phyloP scores from a whole-genome alignment of 1,284 basidiomycete species.

The Cutaneotrichosporon mucoides region DNA sequence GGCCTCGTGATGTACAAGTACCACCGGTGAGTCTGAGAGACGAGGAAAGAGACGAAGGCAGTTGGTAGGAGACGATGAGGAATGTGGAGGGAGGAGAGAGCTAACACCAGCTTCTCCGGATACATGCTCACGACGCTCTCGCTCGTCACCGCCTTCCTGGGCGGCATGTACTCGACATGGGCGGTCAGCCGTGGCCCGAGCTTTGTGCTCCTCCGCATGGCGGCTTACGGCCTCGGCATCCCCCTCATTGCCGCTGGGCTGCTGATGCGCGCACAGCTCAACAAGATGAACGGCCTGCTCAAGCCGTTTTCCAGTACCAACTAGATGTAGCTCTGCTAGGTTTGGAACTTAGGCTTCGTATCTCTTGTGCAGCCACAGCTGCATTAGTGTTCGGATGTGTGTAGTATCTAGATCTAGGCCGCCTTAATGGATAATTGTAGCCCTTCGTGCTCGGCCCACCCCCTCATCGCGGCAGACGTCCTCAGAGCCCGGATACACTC shows the following conservation, averaged over 20 bases:
- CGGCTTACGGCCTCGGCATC: slow-evolving; percentile 39
- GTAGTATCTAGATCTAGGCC: neutral
- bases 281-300: slow-evolving; percentile 33
- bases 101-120: slow-evolving; percentile 36
- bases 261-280: slow-evolving; percentile 26
- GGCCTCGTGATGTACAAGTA: slow-evolving; percentile 39
- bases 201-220: slow-evolving; percentile 21
- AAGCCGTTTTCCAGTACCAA: neutral
- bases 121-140: slow-evolving; percentile 38
- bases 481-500: too few species aligned
- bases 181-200: slow-evolving; percentile 10
- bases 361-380: too few species aligned
- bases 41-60: too few species aligned
- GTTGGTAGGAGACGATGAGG: slow-evolving; percentile 16
- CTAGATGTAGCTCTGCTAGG: neutral
- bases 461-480: too few species aligned
- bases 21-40: slow-evolving; percentile 36
- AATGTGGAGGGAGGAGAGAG: slow-evolving; percentile 3
- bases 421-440: neutral
- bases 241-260: slow-evolving; percentile 37
- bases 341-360: too few species aligned
- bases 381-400: neutral
- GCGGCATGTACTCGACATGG: slow-evolving; percentile 41
- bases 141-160: slow-evolving; percentile 39
- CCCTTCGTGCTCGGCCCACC: too few species aligned